Evolutionary conservation across 306 rosid species (phyloP).

Genomic region (Quercus rubra): DNA sequence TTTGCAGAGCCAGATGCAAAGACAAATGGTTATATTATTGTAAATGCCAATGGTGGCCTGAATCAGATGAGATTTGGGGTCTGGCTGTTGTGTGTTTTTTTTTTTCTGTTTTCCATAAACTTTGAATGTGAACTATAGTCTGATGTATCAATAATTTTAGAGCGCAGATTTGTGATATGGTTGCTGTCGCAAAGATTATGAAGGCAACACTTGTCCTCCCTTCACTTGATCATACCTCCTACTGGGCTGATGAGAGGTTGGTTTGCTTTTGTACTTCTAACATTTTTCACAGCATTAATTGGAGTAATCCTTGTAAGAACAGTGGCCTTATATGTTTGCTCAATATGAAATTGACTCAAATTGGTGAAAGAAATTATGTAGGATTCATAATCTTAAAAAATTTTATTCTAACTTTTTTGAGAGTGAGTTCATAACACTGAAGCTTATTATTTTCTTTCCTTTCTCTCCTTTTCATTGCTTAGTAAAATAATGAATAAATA

Average conservation of each 20-base stretch:
- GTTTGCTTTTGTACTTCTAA: conserved; percentile 26
- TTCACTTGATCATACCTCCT: conserved; percentile 92
- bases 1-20: conserved; percentile 57
- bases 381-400: no score
- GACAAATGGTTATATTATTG: conserved; percentile 81
- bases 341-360: neutral
- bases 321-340: conserved; percentile 14
- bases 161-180: conserved; percentile 98
- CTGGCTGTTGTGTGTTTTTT: conserved; percentile 45
- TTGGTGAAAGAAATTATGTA: neutral
- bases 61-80: conserved; percentile 99
- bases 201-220: conserved; percentile 96
- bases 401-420: neutral
- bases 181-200: conserved; percentile 87
- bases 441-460: neutral
- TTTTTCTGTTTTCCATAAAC: conserved; percentile 2
- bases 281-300: conserved; percentile 14
- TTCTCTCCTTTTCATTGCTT: neutral
- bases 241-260: conserved; percentile 97
- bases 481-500: neutral
- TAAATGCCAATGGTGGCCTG: conserved; percentile 98
- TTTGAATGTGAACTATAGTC: conserved; percentile 27
- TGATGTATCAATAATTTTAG: conserved; percentile 37
- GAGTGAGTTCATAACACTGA: neutral
- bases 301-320: neutral